A percentile compares a stretch with the other conserved stretches of the same genome.
Conservation (phyloP, 2,329 filamentous ascomycete species). For the Hymenoscyphus infarciens region DNA sequence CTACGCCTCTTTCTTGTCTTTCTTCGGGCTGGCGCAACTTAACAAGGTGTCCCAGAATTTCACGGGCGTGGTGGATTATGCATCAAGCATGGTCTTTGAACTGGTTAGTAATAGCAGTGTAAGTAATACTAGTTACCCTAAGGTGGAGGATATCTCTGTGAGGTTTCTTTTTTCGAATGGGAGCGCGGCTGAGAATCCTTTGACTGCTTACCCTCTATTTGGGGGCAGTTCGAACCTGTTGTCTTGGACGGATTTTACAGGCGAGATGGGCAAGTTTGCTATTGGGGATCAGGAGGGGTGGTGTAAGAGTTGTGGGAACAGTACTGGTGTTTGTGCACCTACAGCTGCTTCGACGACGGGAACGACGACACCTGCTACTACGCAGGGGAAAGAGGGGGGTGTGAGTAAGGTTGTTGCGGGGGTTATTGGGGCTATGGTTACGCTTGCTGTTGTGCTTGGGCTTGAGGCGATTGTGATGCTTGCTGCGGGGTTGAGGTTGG, state of each 20-base stretch:
- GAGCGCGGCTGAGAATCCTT: constrained; percentile 42
- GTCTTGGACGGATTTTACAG: constrained; percentile 66
- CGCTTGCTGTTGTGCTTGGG: constrained; percentile 59
- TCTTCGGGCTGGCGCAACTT: constrained; percentile 58
- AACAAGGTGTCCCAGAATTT: constrained; percentile 57
- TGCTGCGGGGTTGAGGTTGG: constrained; percentile 54
- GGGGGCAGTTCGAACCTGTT: constrained; percentile 54
- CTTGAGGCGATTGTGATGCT: constrained; percentile 51
- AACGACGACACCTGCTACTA: constrained; percentile 30
- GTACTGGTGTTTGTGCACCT: constrained; percentile 60
- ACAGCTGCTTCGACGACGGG: constrained; percentile 35
- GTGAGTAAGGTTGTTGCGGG: constrained; percentile 72
- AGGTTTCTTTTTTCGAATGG: constrained; percentile 62
- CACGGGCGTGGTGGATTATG: constrained; percentile 77
- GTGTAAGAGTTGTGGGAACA: constrained; percentile 74
- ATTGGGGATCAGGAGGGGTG: constrained; percentile 63
- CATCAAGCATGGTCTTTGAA: constrained; percentile 78
- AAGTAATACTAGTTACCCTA: constrained; percentile 45
- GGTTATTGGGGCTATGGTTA: constrained; percentile 72
- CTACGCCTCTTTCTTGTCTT: constrained; percentile 59
- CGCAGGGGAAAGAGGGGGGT: constrained; percentile 22
- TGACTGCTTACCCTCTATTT: constrained; percentile 53
- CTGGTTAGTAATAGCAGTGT: constrained; percentile 54
- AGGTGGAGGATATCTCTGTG: constrained; percentile 47
- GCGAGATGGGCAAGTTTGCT: constrained; percentile 61